Evolutionary conservation across 352 stramenopile genomes (phyloP).

Genomic region (Thraustochytrium striatum): DNA sequence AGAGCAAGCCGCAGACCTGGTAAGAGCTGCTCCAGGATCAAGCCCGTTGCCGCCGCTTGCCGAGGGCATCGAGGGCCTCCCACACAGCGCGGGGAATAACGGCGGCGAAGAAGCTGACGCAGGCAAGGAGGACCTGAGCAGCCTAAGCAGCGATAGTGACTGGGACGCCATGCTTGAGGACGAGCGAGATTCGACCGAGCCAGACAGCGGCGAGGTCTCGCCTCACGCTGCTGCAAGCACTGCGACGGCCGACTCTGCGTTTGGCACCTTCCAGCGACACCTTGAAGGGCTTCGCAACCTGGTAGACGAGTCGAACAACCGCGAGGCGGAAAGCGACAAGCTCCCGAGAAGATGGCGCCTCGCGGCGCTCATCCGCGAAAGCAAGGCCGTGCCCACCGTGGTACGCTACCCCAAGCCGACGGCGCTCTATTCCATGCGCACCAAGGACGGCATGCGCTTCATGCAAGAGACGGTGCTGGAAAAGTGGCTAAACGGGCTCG

Average conservation of each 20-base stretch:
- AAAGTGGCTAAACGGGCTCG: constrained; percentile 21
- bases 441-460: constrained; percentile 37
- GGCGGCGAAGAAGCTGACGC: background rate
- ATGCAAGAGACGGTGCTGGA: constrained; percentile 37
- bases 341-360: constrained; percentile 20
- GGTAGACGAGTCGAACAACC: background rate
- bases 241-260: background rate
- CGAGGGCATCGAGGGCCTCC: too few species aligned
- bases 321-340: background rate
- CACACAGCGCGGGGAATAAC: background rate
- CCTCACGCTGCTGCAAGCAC: background rate
- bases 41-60: too few species aligned
- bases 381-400: constrained; percentile 15
- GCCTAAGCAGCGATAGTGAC: constrained; percentile 31
- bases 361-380: constrained; percentile 24
- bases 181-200: background rate
- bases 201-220: background rate
- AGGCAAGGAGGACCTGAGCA: background rate
- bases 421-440: constrained; percentile 29
- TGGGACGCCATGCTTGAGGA: constrained; percentile 22
- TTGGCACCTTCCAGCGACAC: constrained; percentile 35
- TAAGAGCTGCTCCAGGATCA: background rate
- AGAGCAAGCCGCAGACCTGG: too few species aligned
- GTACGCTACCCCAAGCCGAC: constrained; percentile 35
- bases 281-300: constrained; percentile 34